A percentile compares a stretch with the other conserved stretches of the same genome.
Evolutionary conservation across 495 filamentous ascomycete genomes (phyloP).

Genomic region (Lasiosphaeris hirsuta): DNA sequence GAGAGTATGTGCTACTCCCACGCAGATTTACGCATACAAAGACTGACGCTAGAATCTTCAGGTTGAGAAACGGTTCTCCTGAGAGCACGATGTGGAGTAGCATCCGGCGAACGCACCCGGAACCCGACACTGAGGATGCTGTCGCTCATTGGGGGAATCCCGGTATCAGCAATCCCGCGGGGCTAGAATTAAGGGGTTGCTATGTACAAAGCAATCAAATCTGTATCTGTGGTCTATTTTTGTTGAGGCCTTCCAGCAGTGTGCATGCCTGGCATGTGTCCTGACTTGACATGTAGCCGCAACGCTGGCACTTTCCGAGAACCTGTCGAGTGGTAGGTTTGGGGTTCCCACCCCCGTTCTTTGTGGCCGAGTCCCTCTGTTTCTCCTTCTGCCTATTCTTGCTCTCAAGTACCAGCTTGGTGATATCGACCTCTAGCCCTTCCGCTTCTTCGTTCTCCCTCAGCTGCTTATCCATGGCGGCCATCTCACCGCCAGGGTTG

Average conservation of each 20-base stretch:
- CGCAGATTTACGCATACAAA: neutral
- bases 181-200: neutral
- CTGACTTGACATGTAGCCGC: conserved; percentile 95
- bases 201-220: conserved; percentile 43
- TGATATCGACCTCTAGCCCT: conserved; percentile 69
- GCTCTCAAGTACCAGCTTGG: conserved; percentile 31
- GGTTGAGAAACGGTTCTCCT: conserved; percentile 51
- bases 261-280: conserved; percentile 92
- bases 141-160: no score
- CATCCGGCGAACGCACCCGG: neutral
- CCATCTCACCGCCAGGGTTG: conserved; percentile 79
- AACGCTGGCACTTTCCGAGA: conserved; percentile 80
- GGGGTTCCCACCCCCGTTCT: conserved; percentile 17
- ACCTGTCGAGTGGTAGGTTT: conserved; percentile 53
- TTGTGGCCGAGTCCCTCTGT: conserved; percentile 18
- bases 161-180: no score
- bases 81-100: conserved; percentile 12
- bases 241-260: conserved; percentile 86
- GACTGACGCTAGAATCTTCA: conserved; percentile 23
- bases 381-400: conserved; percentile 15
- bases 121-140: no score
- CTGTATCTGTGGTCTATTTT: conserved; percentile 75
- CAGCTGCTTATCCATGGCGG: conserved; percentile 81
- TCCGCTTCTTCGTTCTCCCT: conserved; percentile 62
- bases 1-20: conserved; percentile 52